Conservation (phyloP, 305 asterid genomes). For the Fraxinus baroniana region DNA sequence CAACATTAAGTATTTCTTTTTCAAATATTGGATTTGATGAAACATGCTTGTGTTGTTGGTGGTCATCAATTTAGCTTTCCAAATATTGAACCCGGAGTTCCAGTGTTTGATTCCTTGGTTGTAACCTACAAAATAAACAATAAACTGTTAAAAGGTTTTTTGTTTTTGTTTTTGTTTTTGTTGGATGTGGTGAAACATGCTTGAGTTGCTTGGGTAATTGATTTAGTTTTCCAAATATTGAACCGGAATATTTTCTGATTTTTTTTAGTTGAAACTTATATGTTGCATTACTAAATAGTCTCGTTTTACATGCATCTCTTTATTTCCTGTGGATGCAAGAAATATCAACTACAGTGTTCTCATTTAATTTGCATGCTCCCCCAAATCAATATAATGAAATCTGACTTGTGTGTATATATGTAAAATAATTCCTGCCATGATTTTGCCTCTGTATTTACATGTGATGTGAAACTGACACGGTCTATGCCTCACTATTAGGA, state of each 20-base stretch:
- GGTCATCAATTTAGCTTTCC: not conserved
- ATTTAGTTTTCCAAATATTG: not conserved
- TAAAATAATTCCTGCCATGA: not conserved
- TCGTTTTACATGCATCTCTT: not conserved
- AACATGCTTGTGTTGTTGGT: not conserved
- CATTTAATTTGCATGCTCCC: not conserved
- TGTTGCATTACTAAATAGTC: not conserved
- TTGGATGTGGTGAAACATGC: not conserved
- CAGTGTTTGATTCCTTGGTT: not conserved
- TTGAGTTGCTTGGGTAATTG: not conserved
- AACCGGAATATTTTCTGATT: not conserved
- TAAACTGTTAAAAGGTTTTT: not conserved
- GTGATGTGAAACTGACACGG: not conserved
- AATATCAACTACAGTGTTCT: not conserved
- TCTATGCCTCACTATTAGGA: conserved; percentile 37
- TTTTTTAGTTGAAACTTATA: not conserved
- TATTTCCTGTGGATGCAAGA: not conserved
- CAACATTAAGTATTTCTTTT: not conserved
- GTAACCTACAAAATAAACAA: not conserved
- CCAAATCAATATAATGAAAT: not conserved
- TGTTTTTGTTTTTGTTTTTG: not conserved
- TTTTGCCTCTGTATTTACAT: not conserved
- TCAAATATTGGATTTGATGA: not conserved
- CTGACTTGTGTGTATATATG: not conserved
- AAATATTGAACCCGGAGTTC: not conserved